Evolutionary conservation across 345 rosid genomes (phyloP).

Genomic region (Eucalyptus marginata): DNA sequence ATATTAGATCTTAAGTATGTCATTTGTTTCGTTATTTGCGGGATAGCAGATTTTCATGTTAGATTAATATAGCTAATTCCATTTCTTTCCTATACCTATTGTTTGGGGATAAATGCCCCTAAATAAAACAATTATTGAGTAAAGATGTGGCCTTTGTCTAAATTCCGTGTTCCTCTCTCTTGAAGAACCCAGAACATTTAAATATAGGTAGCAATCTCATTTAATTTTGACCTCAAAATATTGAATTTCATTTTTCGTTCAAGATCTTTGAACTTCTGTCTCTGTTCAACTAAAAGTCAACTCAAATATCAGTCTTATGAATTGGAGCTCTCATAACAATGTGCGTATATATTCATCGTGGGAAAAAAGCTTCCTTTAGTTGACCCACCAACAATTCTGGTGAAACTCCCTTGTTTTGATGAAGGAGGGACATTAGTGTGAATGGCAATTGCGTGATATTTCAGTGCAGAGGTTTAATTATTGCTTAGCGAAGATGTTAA

Average conservation of each 20-base stretch:
- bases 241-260: not conserved
- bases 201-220: not conserved
- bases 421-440: too few species aligned
- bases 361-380: too few species aligned
- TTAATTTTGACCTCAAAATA: not conserved
- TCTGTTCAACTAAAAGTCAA: not conserved
- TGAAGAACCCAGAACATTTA: not conserved
- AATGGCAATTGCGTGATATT: not conserved
- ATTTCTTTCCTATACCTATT: too few species aligned
- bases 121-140: not conserved
- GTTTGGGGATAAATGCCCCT: not conserved
- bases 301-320: too few species aligned
- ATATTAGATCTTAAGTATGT: fast-evolving
- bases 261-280: not conserved
- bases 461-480: too few species aligned
- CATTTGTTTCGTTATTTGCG: not conserved
- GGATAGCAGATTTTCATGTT: not conserved
- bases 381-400: too few species aligned
- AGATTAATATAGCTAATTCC: too few species aligned
- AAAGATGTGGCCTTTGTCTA: not conserved
- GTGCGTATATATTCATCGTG: too few species aligned
- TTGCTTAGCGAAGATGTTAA: too few species aligned
- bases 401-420: too few species aligned
- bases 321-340: too few species aligned
- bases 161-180: not conserved